Evolutionary conservation across 148 eudicot species (phyloP), one percentile per base, ranked within the genome.

Genomic region (Drosera capensis): DNA sequence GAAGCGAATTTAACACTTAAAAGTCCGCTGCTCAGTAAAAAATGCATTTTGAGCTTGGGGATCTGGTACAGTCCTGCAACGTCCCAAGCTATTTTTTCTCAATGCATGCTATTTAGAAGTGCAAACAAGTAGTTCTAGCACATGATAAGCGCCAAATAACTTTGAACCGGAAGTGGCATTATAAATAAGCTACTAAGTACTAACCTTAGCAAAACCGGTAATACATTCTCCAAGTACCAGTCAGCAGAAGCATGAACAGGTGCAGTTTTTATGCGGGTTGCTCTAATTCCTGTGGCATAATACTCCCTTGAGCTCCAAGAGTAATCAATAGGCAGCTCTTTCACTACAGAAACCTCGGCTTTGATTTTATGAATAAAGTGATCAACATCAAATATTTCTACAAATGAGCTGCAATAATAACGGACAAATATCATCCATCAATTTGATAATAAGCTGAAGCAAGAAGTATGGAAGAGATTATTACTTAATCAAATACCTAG

Each of bases 301-400:
- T 80, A 90, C 49, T 90, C 95, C 63, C 99, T 72, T 16, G 85
- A 78, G 68, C 99, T 90, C 99, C 99, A 90, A 54, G 73, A 67
- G 53, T 57, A 90, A 49, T 80, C 72, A n/a, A 43, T 50, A 31
- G 99, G 99, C 47, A 75, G 55, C 57, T 78, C 94, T 64, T 62
- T 85, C 48, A 78, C 77, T 59, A 90, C 72, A 11, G 77, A 66
- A 49, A 90, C 49, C 39, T 90, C 99, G 62, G 68, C 54, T 37
- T 58, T 57, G 49, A 90, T 54, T 35, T 52, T 69, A 66, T 52
- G 55, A 31, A 90, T 76, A 57, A 90, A 90, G 72, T 81, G 95
- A 61, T 90, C 85, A 65, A 81, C 77, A 54, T 90, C 99, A 70
- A 78, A 90, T 50, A 90, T 63, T 21, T 90, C 95, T 21, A 51